These are phyloP conservation scores for Epicoccum nigrum DNA, from an alignment of 2,329 filamentous ascomycete genomes.

Conservation along the genomic window DNA sequence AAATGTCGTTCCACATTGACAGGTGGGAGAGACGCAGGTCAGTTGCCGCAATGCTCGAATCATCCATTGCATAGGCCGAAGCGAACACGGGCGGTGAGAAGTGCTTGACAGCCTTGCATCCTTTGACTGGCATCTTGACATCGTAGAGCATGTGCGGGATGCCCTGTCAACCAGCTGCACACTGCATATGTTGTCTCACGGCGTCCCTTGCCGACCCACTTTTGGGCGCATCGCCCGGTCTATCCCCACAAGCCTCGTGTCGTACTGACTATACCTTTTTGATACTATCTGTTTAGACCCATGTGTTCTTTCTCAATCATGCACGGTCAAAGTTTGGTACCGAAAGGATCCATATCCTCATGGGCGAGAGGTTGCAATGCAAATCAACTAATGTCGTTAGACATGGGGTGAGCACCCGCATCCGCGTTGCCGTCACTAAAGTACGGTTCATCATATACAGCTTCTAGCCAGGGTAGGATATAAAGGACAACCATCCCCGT, in stretches of 20 bases:
- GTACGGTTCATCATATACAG: slow-evolving; percentile 12
- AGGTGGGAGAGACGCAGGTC: slow-evolving; percentile 14
- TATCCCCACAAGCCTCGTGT: slow-evolving; percentile 15
- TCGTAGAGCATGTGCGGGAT: slow-evolving; percentile 19
- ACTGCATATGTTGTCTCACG: slow-evolving; percentile 18
- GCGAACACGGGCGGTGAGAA: slow-evolving; percentile 29
- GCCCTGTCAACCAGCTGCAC: slow-evolving; percentile 12
- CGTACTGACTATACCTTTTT: slow-evolving; percentile 5
- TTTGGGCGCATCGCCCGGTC: slow-evolving; percentile 12
- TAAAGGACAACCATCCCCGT: slow-evolving; percentile 11
- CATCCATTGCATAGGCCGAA: slow-evolving; percentile 19
- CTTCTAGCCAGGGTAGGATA: slow-evolving; percentile 1
- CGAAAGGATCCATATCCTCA: slow-evolving; percentile 16
- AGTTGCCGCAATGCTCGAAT: slow-evolving; percentile 24
- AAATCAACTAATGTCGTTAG: slow-evolving; percentile 10
- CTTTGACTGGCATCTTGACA: slow-evolving; percentile 16
- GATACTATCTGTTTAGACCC: slow-evolving; percentile 10
- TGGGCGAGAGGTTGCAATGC: slow-evolving; percentile 16
- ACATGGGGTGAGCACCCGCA: slow-evolving; percentile 16
- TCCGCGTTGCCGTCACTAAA: slow-evolving; percentile 20
- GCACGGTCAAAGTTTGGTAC: slow-evolving; percentile 15
- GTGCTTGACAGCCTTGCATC: slow-evolving; percentile 23
- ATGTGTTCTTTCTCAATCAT: slow-evolving; percentile 10
- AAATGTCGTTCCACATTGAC: slow-evolving; percentile 32
- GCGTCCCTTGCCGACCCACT: slow-evolving; percentile 21